phyloP scores from a whole-genome alignment of 2,329 filamentous ascomycete species.

The Aspergillus tanneri region DNA sequence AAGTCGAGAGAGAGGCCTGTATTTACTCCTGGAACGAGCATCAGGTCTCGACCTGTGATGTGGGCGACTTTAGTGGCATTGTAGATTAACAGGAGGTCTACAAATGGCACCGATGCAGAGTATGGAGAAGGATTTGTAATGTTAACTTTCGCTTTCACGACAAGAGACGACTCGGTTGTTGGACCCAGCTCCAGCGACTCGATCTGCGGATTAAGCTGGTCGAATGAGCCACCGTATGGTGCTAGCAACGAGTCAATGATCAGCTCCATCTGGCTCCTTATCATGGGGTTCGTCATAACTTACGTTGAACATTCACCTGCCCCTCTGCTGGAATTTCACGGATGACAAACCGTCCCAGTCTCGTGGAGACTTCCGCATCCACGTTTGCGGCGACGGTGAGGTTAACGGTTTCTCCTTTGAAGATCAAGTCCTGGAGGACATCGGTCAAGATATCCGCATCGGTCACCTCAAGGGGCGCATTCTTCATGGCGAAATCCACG shows the following conservation, averaged over 20 bases:
- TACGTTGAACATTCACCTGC: conserved; percentile 88
- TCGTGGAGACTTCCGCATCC: conserved; percentile 77
- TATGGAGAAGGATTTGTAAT: conserved; percentile 90
- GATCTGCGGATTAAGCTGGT: conserved; percentile 62
- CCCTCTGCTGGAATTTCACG: conserved; percentile 82
- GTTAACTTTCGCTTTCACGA: conserved; percentile 70
- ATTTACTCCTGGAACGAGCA: conserved; percentile 69
- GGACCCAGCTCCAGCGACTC: conserved; percentile 69
- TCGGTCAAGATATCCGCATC: conserved; percentile 75
- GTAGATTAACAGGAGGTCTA: conserved; percentile 72
- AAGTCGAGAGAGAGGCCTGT: conserved; percentile 65
- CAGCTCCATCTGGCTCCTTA: conserved; percentile 24
- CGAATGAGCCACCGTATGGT: conserved; percentile 54
- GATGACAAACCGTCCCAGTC: conserved; percentile 75
- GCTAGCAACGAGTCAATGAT: conserved; percentile 48
- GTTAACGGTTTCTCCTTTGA: conserved; percentile 67
- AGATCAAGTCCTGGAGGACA: conserved; percentile 76
- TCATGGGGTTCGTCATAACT: conserved; percentile 52
- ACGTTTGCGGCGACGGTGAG: conserved; percentile 76
- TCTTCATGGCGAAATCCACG: conserved; percentile 72
- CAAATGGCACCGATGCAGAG: conserved; percentile 74
- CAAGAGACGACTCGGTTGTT: conserved; percentile 69
- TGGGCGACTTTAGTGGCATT: conserved; percentile 75
- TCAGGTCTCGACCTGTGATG: conserved; percentile 64
- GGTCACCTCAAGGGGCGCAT: conserved; percentile 80